Conservation (phyloP, 495 filamentous ascomycete genomes). For the Aspergillus nanangensis region DNA sequence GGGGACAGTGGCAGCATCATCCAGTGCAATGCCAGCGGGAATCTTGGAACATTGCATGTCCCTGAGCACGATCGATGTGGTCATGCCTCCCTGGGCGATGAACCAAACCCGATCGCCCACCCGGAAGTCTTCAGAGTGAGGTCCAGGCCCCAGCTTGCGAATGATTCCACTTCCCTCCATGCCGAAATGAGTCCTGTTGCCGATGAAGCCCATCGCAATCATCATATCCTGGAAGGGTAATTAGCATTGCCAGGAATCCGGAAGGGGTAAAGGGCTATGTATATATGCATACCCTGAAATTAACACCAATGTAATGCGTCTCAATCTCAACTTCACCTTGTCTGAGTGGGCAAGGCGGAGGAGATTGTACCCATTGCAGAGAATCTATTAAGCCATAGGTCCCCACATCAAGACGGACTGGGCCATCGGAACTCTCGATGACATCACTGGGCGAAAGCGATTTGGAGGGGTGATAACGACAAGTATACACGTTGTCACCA, state of each 20-base stretch:
- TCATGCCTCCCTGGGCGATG: neutral
- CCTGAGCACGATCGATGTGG: neutral
- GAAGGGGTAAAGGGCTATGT: neutral
- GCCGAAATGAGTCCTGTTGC: neutral
- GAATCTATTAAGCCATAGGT: too few species aligned
- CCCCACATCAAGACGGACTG: too few species aligned
- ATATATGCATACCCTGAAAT: conserved; percentile 18
- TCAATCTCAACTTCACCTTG: too few species aligned
- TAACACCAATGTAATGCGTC: conserved; percentile 20
- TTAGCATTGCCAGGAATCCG: neutral
- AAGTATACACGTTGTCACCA: too few species aligned
- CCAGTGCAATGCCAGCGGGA: conserved; percentile 17
- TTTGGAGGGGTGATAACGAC: too few species aligned
- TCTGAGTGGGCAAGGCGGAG: too few species aligned
- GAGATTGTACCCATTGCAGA: too few species aligned
- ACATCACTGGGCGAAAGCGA: too few species aligned
- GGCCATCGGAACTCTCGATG: too few species aligned
- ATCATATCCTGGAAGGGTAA: conserved; percentile 16
- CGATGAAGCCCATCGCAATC: conserved; percentile 24
- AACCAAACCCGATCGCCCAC: conserved; percentile 33
- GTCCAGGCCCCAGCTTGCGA: conserved; percentile 25
- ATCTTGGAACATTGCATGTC: conserved; percentile 12
- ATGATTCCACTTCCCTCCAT: conserved; percentile 35
- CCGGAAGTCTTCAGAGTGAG: conserved; percentile 27
- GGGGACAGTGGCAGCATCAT: conserved; percentile 35